A percentile compares a stretch with the other conserved stretches of the same genome.
Conservation (phyloP, 2,329 filamentous ascomycete genomes). For the Diaporthe longicolla region DNA sequence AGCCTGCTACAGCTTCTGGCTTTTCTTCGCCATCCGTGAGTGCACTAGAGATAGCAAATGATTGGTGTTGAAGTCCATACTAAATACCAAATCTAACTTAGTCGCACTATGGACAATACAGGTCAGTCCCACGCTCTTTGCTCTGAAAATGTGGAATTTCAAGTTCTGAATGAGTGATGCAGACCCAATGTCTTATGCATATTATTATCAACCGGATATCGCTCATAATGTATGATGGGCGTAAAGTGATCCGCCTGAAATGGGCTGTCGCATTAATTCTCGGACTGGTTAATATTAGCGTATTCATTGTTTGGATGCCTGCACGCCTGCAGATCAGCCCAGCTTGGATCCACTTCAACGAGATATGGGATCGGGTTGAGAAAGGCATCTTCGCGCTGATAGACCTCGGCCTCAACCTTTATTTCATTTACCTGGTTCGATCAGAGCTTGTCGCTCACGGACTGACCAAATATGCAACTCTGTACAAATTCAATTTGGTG, state of each 20-base stretch:
- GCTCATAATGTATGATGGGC: conserved; percentile 55
- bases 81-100: not conserved
- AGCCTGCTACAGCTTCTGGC: conserved; percentile 48
- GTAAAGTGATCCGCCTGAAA: conserved; percentile 55
- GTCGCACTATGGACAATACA: conserved; percentile 51
- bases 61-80: not conserved
- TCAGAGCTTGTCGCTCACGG: conserved; percentile 61
- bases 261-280: conserved; percentile 57
- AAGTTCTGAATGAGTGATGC: not conserved
- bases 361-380: conserved; percentile 64
- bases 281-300: conserved; percentile 62
- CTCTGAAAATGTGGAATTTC: no score
- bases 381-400: conserved; percentile 62
- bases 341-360: conserved; percentile 58
- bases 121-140: conserved; percentile 9
- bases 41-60: not conserved
- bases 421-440: conserved; percentile 62
- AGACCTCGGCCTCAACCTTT: conserved; percentile 60
- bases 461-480: conserved; percentile 60
- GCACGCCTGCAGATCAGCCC: conserved; percentile 58
- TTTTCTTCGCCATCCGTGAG: conserved; percentile 45
- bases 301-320: conserved; percentile 66
- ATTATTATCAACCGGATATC: conserved; percentile 66
- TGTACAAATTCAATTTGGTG: conserved; percentile 60
- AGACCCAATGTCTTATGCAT: conserved; percentile 64